phyloP scores from a whole-genome alignment of 176 grass and related monocot species.

The Guadua angustifolia region DNA sequence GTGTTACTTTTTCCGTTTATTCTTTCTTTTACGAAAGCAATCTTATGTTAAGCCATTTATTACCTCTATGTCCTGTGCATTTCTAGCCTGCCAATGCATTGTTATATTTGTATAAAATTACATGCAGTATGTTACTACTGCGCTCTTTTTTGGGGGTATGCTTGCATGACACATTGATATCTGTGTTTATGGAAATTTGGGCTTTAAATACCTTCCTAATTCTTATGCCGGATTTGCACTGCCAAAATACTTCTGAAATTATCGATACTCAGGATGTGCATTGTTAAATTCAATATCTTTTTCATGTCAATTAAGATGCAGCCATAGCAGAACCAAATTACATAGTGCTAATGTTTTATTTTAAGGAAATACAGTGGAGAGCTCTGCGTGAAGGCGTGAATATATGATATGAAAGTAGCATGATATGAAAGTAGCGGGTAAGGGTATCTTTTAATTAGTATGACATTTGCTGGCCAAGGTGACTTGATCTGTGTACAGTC shows the following conservation, averaged over 20 bases:
- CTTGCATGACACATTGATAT: slow-evolving; percentile 30
- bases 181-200: background rate
- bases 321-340: slow-evolving; percentile 11
- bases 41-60: slow-evolving; percentile 3
- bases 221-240: slow-evolving; percentile 12
- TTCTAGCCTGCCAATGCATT: background rate
- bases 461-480: background rate
- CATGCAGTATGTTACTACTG: background rate
- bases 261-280: background rate
- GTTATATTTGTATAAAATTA: slow-evolving; percentile 19
- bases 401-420: no score
- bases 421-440: background rate
- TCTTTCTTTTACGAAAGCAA: slow-evolving; percentile 22
- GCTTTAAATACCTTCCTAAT: background rate
- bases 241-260: background rate
- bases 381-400: background rate
- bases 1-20: background rate
- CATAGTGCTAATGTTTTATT: slow-evolving; percentile 5
- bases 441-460: background rate
- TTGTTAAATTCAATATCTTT: slow-evolving; percentile 22
- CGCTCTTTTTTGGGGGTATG: background rate
- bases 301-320: background rate
- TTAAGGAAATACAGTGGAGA: slow-evolving; percentile 13
- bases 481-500: background rate
- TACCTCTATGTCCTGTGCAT: background rate